A percentile compares a stretch with the other conserved stretches of the same genome.
Conservation (phyloP, 1,284 basidiomycete species). For the Sanghuangporus weigelae region DNA sequence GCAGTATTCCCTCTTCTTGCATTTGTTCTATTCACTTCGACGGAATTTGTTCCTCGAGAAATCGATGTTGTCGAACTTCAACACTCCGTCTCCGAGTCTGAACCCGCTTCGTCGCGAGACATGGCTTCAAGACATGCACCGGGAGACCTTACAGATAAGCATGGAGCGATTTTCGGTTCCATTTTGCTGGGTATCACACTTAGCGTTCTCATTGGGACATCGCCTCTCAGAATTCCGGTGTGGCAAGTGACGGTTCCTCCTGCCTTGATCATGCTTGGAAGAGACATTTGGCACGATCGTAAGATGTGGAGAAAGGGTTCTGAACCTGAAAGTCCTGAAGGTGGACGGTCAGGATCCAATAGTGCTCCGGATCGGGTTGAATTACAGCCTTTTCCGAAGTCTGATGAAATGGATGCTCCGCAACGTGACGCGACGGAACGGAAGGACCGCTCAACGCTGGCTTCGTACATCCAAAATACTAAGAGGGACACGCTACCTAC, state of each 20-base stretch:
- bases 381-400: background rate
- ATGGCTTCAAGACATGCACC: background rate
- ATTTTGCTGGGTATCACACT: conserved; percentile 45
- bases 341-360: background rate
- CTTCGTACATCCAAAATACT: conserved; percentile 21
- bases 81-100: background rate
- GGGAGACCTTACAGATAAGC: conserved; percentile 23
- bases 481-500: conserved; percentile 60
- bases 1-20: conserved; percentile 17
- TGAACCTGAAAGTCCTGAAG: background rate
- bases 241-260: conserved; percentile 89
- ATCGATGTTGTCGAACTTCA: conserved; percentile 10
- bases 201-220: conserved; percentile 51
- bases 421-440: conserved; percentile 2
- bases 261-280: conserved; percentile 42
- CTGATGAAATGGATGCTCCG: background rate
- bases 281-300: conserved; percentile 32
- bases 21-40: conserved; percentile 10
- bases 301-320: background rate
- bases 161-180: conserved; percentile 34
- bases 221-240: conserved; percentile 43
- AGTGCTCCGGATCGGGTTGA: background rate
- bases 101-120: background rate
- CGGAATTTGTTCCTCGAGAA: conserved; percentile 3
- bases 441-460: conserved; percentile 19